Percentiles rank a stretch among this genome's conserved stretches.
These are phyloP conservation scores for Neckera pumila DNA, from an alignment of 225 moss, liverwort and hornwort genomes.

Conservation along the genomic window DNA sequence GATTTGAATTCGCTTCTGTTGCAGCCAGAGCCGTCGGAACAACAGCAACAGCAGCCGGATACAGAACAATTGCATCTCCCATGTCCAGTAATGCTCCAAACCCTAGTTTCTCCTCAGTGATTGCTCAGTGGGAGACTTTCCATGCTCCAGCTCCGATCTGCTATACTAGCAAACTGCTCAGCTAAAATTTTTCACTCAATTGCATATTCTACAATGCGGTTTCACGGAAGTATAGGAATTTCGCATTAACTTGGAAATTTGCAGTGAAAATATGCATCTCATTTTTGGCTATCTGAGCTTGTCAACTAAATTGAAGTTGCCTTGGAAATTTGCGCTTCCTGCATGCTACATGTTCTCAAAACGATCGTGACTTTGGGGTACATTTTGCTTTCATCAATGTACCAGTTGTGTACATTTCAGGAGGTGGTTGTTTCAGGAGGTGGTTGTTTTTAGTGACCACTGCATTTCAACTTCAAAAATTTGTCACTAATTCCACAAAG, in stretches of 20 bases:
- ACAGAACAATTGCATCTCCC: slow-evolving; percentile 5
- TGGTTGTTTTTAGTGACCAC: no score
- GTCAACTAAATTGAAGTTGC: not conserved
- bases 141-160: not conserved
- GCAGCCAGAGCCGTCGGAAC: not conserved
- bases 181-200: not conserved
- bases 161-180: not conserved
- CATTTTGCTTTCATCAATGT: no score
- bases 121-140: not conserved
- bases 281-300: not conserved
- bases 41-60: not conserved
- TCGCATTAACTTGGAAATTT: not conserved
- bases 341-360: not conserved
- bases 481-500: no score
- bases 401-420: no score
- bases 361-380: no score
- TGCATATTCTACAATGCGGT: not conserved
- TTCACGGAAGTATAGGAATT: not conserved
- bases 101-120: not conserved
- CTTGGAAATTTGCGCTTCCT: not conserved
- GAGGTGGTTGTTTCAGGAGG: no score
- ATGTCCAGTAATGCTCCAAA: slow-evolving; percentile 5
- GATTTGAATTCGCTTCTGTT: not conserved
- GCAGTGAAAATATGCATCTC: not conserved
- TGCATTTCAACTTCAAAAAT: no score